A percentile compares a stretch with the other conserved stretches of the same genome.
Evolutionary conservation across 179 eudicot species (phyloP).

Genomic region (Camellia oleifera): DNA sequence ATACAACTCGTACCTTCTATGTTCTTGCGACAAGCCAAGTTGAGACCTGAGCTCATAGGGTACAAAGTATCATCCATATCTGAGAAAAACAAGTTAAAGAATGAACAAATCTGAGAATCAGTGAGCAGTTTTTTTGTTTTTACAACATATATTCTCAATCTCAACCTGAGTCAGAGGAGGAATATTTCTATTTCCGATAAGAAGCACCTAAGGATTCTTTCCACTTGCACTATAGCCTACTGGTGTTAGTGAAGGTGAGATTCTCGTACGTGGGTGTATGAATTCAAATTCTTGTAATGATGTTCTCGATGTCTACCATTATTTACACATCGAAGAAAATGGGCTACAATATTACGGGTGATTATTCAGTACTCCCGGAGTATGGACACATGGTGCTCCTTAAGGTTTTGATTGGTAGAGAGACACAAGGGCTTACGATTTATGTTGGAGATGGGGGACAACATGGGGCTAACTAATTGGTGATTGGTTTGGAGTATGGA

Average conservation of each 20-base stretch:
- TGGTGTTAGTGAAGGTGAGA: neutral
- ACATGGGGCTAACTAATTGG: no score
- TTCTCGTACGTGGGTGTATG: neutral
- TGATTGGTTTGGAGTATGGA: no score
- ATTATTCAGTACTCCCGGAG: no score
- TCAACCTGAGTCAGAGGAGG: neutral
- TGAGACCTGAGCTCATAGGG: conserved; percentile 83
- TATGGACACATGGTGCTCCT: no score
- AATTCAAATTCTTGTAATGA: neutral
- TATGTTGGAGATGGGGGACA: no score
- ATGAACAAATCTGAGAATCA: neutral
- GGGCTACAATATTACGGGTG: neutral
- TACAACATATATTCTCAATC: neutral
- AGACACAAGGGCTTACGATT: no score
- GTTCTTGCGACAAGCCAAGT: conserved; percentile 84
- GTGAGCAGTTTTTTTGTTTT: neutral
- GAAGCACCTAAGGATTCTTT: neutral
- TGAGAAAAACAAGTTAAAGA: conserved; percentile 13
- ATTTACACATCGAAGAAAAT: neutral
- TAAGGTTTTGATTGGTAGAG: no score
- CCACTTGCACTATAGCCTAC: neutral
- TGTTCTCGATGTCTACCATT: neutral
- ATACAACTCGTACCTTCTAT: conserved; percentile 61
- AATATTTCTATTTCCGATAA: neutral
- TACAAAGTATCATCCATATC: conserved; percentile 93